Base-by-base conservation (phyloP, 2,329 filamentous ascomycete species). In the Metarhizium brunneum region DNA sequence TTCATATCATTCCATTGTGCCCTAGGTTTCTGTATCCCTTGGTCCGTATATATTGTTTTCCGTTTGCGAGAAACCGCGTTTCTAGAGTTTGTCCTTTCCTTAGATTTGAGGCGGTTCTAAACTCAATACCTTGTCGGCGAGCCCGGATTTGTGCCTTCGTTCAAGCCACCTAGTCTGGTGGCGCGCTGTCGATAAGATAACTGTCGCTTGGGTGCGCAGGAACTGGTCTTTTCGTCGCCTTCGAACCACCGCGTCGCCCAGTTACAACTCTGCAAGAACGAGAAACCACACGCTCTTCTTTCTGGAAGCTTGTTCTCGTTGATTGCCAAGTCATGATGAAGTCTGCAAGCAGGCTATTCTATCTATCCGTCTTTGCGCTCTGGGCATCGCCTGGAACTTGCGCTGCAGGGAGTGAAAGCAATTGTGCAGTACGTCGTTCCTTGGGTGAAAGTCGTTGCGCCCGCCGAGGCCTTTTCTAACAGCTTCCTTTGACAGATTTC, bases 401-500 rank as follows among this genome's bases (percentile, higher is more conserved):
- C 66, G 64, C 67, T 52, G 68, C 62, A 56, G 38, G 29, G 4
- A 63, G 69, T 58, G 69, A 76, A 63, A 75, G 78, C 68, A 75
- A 75, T 62, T 83, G 80, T 64, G 71, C 75, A 69, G 80, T 83
- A 79, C 66, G 79, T 73, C 51, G 40, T 47, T 42, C 14, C 29
- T 29, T 36, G 16, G 8, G 11, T 11, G 11, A 42, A 25, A 52
- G 10, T 10, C 16, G 7, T 16, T 10, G 1, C 18, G 32, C 25
- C 8, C 42, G 10, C 30, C 3, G 45, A 18, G 8, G 7, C 29
- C 16, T 6, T 47, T 25, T 32, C 54, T 56, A 29, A 56, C 54
- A 11, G n/a, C 30, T 53, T 10, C 7, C 58, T 60, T 56, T 57
- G 60, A 48, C 77, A 96, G 90, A 88, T 96, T 64, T 90, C 94